Percentiles rank a stretch among this genome's conserved stretches.
phyloP scores from a whole-genome alignment of 768 basidiomycete species.

The Trichaptum fuscoviolaceum region DNA sequence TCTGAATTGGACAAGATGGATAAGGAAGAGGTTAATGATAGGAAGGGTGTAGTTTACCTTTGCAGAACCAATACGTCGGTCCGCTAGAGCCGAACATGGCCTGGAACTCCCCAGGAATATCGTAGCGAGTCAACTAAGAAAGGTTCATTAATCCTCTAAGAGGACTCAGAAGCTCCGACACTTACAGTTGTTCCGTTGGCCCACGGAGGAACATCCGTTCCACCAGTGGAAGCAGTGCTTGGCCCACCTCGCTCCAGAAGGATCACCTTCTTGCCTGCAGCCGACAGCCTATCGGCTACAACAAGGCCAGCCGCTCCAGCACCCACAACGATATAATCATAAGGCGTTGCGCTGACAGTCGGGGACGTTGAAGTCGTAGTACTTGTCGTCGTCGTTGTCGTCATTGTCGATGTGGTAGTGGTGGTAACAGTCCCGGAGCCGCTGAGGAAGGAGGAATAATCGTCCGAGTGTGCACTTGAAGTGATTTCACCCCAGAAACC shows the following conservation, averaged over 20 bases:
- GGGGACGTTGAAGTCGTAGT: slow-evolving; percentile 32
- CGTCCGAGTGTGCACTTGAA: slow-evolving; percentile 37
- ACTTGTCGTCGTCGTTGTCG: slow-evolving; percentile 28
- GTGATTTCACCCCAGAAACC: slow-evolving; percentile 55
- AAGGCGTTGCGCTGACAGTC: slow-evolving; percentile 20
- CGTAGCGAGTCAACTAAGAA: slow-evolving; percentile 55
- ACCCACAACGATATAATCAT: slow-evolving; percentile 40
- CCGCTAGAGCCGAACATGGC: slow-evolving; percentile 56
- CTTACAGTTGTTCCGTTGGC: slow-evolving; percentile 39
- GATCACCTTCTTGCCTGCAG: slow-evolving; percentile 58
- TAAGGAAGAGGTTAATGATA: background rate
- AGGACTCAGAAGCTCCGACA: background rate
- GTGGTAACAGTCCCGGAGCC: slow-evolving; percentile 35
- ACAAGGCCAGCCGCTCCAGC: slow-evolving; percentile 56
- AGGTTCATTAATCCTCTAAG: slow-evolving; percentile 3
- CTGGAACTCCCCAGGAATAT: slow-evolving; percentile 60
- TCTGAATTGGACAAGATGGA: slow-evolving; percentile 27
- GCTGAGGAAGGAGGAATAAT: slow-evolving; percentile 45
- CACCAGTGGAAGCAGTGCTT: slow-evolving; percentile 53
- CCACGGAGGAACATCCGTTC: slow-evolving; percentile 50
- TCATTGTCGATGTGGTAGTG: slow-evolving; percentile 24
- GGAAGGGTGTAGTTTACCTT: slow-evolving; percentile 28
- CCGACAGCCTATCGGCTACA: slow-evolving; percentile 51
- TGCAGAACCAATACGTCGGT: slow-evolving; percentile 57
- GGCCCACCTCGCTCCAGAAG: slow-evolving; percentile 62